Base-by-base conservation (phyloP, 2,329 filamentous ascomycete genomes). In the Cytospora mali region DNA sequence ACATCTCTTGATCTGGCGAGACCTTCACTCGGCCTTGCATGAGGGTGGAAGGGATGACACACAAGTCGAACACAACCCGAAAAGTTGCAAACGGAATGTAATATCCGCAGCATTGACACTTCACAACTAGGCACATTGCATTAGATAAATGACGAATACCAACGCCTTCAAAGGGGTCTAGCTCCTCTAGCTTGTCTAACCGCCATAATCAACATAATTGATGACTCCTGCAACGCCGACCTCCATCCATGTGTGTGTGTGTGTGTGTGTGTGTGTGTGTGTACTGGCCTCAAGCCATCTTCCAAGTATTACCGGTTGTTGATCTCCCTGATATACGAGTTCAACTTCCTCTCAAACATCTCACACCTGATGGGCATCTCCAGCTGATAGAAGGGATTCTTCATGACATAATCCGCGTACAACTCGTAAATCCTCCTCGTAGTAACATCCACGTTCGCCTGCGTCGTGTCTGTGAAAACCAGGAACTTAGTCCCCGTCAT, bases 291-390 rank as follows among this genome's bases (percentile, higher is more conserved):
- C n/a, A 18, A 23, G 49, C 18, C 23, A 18, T 18, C 14, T 29
- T 21, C 16, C 35, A 18, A 14, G 18, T 4, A 29, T 57, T 75
- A 79, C 74, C 82, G 84, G 71, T 81, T 87, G 72, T 89, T 89
- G 69, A 88, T 83, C 73, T 87, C 85, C 73, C 92, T 87, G 71
- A 97, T 86, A 77, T 93, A 96, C 42, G 88, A 91, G 68, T 85
- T 84, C 67, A 97, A 75, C 75, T 92, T 92, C 70, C 93, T 84
- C 75, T 99, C 95, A 79, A 97, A 99, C 70, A 92, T 90, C 73
- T 98, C 95, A 77, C 95, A 97, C 66, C 95, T 84, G 59, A 99
- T 87, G 7, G 95, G 95, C 93, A 98, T 99, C 79, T 99, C 95
- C 62, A 97, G 82, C 72, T 95, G 93, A 78, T 98, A 98, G 74